Evolutionary conservation across 192 early-diverging fungal species (phyloP).

Genomic region (Helicostylum pulchrum): DNA sequence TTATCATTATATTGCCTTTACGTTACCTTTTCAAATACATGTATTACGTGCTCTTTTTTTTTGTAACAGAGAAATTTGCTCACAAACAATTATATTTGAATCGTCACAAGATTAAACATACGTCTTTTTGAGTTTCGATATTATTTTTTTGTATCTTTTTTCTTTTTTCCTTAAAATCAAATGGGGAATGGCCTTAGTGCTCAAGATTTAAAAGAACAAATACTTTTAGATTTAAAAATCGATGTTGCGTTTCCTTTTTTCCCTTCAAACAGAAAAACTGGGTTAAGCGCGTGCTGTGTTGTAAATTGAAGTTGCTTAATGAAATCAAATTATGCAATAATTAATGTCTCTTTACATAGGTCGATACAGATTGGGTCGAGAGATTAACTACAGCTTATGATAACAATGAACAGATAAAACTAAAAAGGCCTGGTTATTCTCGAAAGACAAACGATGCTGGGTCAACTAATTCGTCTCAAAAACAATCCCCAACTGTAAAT

Average conservation of each 20-base stretch:
- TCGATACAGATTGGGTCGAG: slow-evolving; percentile 46
- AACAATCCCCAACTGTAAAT: slow-evolving; percentile 31
- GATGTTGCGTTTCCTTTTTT: slow-evolving; percentile 57
- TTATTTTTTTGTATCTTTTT: too few relatives aligned
- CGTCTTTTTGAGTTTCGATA: too few relatives aligned
- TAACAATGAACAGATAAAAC: not conserved
- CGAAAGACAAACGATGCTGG: slow-evolving; percentile 14
- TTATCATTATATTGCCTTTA: too few relatives aligned
- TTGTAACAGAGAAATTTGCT: too few relatives aligned
- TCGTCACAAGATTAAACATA: too few relatives aligned
- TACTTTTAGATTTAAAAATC: slow-evolving; percentile 49
- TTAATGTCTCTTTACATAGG: slow-evolving; percentile 22
- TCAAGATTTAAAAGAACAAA: slow-evolving; percentile 26
- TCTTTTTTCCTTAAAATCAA: too few relatives aligned
- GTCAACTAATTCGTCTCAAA: slow-evolving; percentile 6
- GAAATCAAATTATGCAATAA: not conserved
- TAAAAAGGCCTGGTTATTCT: slow-evolving; percentile 15
- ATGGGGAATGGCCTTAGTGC: slow-evolving; percentile 36
- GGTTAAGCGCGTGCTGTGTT: slow-evolving; percentile 53
- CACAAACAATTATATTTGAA: too few relatives aligned
- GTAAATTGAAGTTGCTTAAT: slow-evolving; percentile 27
- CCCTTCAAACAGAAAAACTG: slow-evolving; percentile 41
- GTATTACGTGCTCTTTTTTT: too few relatives aligned
- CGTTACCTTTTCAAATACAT: too few relatives aligned
- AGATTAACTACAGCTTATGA: slow-evolving; percentile 12